A percentile compares a stretch with the other conserved stretches of the same genome.
Evolutionary conservation across 2,329 filamentous ascomycete genomes (phyloP).

Genomic region (Pseudofabraea citricarpa): DNA sequence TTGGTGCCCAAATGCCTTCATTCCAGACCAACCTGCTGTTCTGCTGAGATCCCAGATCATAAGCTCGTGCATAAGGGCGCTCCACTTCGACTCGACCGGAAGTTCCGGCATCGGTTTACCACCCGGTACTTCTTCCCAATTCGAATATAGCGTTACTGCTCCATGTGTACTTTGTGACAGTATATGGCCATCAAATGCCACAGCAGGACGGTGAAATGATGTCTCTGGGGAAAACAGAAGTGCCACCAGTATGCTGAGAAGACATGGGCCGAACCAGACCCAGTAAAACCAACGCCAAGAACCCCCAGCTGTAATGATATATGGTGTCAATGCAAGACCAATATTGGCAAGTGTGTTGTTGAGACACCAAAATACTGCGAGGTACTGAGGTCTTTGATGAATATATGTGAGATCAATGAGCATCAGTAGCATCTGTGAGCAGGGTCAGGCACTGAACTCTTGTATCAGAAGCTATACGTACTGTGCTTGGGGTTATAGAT

Average conservation of each 20-base stretch:
- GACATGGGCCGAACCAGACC: conserved; percentile 23
- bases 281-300: conserved; percentile 31
- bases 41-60: neutral
- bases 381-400: conserved; percentile 29
- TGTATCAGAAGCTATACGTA: too few relatives aligned
- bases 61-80: conserved; percentile 1
- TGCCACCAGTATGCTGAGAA: conserved; percentile 22
- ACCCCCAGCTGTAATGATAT: conserved; percentile 19
- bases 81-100: neutral
- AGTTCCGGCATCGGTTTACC: conserved; percentile 7
- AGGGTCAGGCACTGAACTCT: too few relatives aligned
- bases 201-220: conserved; percentile 34
- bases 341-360: conserved; percentile 21
- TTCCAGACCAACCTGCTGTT: conserved; percentile 5
- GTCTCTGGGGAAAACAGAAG: conserved; percentile 33
- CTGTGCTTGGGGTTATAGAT: conserved; percentile 26
- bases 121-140: conserved; percentile 23
- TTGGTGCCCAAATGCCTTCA: conserved; percentile 6
- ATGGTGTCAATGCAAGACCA: conserved; percentile 22
- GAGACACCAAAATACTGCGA: conserved; percentile 31
- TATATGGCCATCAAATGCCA: conserved; percentile 36
- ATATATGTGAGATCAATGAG: conserved; percentile 35
- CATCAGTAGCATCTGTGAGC: conserved; percentile 30
- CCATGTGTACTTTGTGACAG: conserved; percentile 33
- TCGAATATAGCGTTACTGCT: conserved; percentile 32